Conservation (phyloP, 78 protist species). For the Pelomyxa schiedti region DNA sequence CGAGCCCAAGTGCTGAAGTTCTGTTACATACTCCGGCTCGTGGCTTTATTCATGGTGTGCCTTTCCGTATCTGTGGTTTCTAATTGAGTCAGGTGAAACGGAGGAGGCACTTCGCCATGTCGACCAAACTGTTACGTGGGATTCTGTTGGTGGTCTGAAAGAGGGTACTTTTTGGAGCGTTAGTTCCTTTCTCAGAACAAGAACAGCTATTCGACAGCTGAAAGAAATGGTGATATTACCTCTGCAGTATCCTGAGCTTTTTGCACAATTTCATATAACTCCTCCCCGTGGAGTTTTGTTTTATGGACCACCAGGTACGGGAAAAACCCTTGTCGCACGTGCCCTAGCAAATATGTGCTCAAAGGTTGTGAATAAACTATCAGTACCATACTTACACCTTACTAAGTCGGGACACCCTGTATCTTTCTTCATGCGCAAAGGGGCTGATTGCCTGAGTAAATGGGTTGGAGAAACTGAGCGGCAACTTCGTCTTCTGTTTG, state of each 20-base stretch:
- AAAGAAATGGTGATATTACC: constrained; percentile 94
- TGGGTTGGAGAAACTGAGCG: too few relatives aligned
- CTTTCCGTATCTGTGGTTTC: too few relatives aligned
- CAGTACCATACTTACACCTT: too few relatives aligned
- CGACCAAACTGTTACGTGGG: neutral
- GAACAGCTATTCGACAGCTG: too few relatives aligned
- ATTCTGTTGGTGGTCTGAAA: neutral
- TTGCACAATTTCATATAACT: constrained; percentile 94
- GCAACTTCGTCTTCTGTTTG: too few relatives aligned
- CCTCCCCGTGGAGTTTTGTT: constrained; percentile 91
- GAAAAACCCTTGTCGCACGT: constrained; percentile 21
- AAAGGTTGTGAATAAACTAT: constrained; percentile 98
- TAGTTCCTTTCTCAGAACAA: too few relatives aligned
- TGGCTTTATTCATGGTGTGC: too few relatives aligned
- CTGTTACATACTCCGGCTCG: too few relatives aligned
- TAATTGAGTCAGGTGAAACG: too few relatives aligned
- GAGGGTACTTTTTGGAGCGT: too few relatives aligned
- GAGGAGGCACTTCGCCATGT: too few relatives aligned
- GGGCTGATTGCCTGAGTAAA: constrained; percentile 75
- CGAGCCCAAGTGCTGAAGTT: too few relatives aligned
- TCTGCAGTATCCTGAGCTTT: constrained; percentile 98
- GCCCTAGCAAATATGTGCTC: constrained; percentile 90
- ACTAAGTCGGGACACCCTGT: constrained; percentile 24
- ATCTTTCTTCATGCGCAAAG: constrained; percentile 80
- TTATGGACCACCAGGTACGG: constrained; percentile 56